Percentiles rank a stretch among this genome's conserved stretches.
phyloP scores from a whole-genome alignment of 2,329 filamentous ascomycete species.

The Exophiala alcalophila region DNA sequence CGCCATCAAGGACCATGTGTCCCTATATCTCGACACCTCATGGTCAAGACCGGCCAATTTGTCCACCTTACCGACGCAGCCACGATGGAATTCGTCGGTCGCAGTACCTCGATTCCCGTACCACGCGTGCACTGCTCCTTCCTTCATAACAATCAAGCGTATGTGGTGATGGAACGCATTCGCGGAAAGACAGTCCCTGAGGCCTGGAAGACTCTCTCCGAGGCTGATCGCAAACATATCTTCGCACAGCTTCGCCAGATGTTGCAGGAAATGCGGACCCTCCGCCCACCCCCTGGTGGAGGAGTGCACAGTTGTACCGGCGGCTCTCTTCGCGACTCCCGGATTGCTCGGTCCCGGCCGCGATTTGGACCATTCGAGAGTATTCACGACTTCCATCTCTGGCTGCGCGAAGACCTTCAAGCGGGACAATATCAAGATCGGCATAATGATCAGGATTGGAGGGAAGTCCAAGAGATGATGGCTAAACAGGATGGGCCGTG shows the following conservation, averaged over 20 bases:
- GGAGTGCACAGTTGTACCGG: conserved; percentile 23
- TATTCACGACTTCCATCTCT: conserved; percentile 37
- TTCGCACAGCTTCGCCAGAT: conserved; percentile 19
- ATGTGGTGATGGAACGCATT: conserved; percentile 49
- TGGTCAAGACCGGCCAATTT: conserved; percentile 37
- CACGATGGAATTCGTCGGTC: conserved; percentile 42
- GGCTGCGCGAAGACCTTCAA: conserved; percentile 32
- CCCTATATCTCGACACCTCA: conserved; percentile 32
- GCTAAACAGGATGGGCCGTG: conserved; percentile 38
- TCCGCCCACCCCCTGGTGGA: conserved; percentile 10
- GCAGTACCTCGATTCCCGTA: conserved; percentile 46
- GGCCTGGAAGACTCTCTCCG: conserved; percentile 23
- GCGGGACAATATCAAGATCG: conserved; percentile 24
- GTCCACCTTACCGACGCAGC: conserved; percentile 40
- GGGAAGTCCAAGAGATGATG: conserved; percentile 37
- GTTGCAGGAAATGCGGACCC: conserved; percentile 21
- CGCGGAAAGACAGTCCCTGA: conserved; percentile 31
- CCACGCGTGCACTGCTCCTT: conserved; percentile 48
- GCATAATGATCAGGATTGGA: conserved; percentile 27
- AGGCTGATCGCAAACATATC: conserved; percentile 12
- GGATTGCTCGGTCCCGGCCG: conserved; percentile 24
- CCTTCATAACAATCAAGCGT: conserved; percentile 37
- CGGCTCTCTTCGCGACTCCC: conserved; percentile 32
- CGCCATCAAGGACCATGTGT: conserved; percentile 28
- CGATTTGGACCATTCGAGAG: conserved; percentile 37